These are phyloP conservation scores for Nicotiana tabacum DNA, from an alignment of 257 asterid genomes.

Conservation along the genomic window DNA sequence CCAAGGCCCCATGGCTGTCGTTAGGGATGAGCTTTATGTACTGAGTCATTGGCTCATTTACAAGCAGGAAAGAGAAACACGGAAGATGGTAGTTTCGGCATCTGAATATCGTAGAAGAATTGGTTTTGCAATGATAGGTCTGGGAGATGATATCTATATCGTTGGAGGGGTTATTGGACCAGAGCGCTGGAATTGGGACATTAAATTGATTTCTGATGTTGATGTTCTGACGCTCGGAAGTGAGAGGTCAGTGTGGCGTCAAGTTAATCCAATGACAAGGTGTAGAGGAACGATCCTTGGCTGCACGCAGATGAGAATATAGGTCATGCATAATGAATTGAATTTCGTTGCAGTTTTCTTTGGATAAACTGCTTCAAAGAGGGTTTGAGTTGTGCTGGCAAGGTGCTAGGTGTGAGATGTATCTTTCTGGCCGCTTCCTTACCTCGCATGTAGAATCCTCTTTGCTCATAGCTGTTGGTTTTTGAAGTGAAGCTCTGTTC, in stretches of 20 bases:
- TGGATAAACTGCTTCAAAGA: neutral
- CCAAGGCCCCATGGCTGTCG: conserved; percentile 92
- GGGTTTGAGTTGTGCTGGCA: neutral
- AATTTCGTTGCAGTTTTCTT: conserved; percentile 10
- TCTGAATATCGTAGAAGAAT: conserved; percentile 77
- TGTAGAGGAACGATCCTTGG: conserved; percentile 92
- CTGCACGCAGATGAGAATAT: conserved; percentile 72
- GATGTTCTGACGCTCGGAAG: conserved; percentile 68
- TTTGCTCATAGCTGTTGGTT: neutral
- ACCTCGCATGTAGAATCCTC: neutral
- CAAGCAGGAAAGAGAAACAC: conserved; percentile 68
- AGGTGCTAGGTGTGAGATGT: neutral
- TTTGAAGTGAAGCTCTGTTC: conserved; percentile 8
- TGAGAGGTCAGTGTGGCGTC: conserved; percentile 81
- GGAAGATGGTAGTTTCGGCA: conserved; percentile 58
- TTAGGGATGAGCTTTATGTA: conserved; percentile 73
- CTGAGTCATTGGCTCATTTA: conserved; percentile 80
- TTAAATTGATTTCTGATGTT: conserved; percentile 62
- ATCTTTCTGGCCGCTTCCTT: neutral
- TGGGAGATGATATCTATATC: conserved; percentile 71
- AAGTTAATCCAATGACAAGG: conserved; percentile 80
- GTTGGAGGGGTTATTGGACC: conserved; percentile 95
- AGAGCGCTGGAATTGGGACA: conserved; percentile 79
- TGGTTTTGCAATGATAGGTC: conserved; percentile 80
- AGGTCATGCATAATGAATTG: conserved; percentile 18